Conservation (phyloP, 805 yeast genomes). For the Ogataea angusta region DNA sequence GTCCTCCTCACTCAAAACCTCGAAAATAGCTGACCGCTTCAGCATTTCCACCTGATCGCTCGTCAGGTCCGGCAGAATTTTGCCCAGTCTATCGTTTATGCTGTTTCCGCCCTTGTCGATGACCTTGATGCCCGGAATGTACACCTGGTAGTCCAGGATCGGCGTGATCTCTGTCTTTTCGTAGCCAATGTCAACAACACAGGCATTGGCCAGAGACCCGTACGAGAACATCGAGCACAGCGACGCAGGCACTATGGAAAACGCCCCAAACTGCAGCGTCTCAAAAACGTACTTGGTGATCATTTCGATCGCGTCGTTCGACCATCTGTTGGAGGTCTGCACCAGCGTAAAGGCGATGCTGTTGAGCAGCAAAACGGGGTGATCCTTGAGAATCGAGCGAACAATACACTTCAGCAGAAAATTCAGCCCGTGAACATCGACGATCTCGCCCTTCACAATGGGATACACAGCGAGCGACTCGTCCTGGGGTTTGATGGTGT, state of each 20-base stretch:
- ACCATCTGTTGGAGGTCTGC: constrained; percentile 63
- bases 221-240: constrained; percentile 73
- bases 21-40: constrained; percentile 73
- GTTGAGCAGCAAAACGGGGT: constrained; percentile 27
- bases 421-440: constrained; percentile 66
- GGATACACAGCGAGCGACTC: constrained; percentile 54
- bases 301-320: constrained; percentile 60
- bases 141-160: constrained; percentile 66
- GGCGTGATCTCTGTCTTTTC: constrained; percentile 76
- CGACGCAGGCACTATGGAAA: constrained; percentile 64
- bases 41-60: constrained; percentile 64
- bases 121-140: constrained; percentile 45
- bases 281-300: constrained; percentile 78
- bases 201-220: constrained; percentile 58
- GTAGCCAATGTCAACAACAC: constrained; percentile 79
- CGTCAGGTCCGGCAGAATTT: constrained; percentile 56
- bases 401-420: constrained; percentile 53
- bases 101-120: constrained; percentile 56
- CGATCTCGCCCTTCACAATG: constrained; percentile 59
- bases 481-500: constrained; percentile 38
- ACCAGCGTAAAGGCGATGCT: constrained; percentile 68
- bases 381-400: constrained; percentile 42
- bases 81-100: constrained; percentile 53
- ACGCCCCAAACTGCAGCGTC: constrained; percentile 64
- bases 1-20: constrained; percentile 70